Conservation (phyloP, 2,329 filamentous ascomycete genomes). For the Aspergillus tamarii region DNA sequence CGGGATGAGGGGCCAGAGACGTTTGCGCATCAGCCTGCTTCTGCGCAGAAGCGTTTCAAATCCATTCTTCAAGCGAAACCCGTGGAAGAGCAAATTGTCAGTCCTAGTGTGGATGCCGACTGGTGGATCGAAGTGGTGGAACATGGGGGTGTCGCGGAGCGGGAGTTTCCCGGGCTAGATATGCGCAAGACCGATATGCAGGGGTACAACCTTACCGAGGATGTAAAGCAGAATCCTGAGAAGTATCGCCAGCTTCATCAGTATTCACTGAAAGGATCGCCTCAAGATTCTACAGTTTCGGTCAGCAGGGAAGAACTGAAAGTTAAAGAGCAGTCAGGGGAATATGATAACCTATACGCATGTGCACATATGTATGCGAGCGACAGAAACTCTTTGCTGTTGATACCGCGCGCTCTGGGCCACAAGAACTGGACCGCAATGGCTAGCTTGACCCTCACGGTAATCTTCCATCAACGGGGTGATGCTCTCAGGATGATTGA, state of each 20-base stretch:
- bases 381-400: constrained; percentile 58
- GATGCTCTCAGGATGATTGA: constrained; percentile 47
- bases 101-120: constrained; percentile 40
- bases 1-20: constrained; percentile 38
- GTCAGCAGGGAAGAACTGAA: constrained; percentile 23
- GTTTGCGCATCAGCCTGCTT: constrained; percentile 36
- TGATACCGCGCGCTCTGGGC: constrained; percentile 55
- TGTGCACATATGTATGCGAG: constrained; percentile 62
- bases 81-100: constrained; percentile 38
- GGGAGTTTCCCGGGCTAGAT: constrained; percentile 48
- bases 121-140: constrained; percentile 38
- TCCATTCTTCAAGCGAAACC: constrained; percentile 33
- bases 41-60: constrained; percentile 34
- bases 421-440: constrained; percentile 46
- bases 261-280: constrained; percentile 50
- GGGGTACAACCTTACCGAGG: constrained; percentile 45
- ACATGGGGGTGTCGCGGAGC: constrained; percentile 30
- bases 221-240: constrained; percentile 32
- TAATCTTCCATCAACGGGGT: constrained; percentile 51
- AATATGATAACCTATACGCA: constrained; percentile 57
- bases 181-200: constrained; percentile 58
- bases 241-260: constrained; percentile 49
- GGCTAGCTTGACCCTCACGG: constrained; percentile 53
- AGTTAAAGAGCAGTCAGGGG: constrained; percentile 33
- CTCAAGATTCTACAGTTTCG: constrained; percentile 29